Base-by-base conservation (phyloP, 2,329 filamentous ascomycete genomes). In the Blastomyces percursus region DNA sequence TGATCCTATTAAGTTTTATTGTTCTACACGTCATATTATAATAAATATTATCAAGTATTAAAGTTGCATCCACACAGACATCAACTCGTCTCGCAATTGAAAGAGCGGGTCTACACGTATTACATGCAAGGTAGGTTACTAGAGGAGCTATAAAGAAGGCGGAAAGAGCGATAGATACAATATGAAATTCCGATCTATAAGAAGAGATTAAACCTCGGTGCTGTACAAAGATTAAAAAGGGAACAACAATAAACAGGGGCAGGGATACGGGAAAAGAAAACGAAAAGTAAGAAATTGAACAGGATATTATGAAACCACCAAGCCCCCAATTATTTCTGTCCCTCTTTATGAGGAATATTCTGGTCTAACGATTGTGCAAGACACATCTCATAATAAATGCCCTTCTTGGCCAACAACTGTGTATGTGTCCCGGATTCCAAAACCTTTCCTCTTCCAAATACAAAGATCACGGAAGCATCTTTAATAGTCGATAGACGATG, bases 401-500 rank as follows among this genome's bases (percentile, higher is more conserved):
- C 72, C 42, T 66, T 69, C 51, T 63, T 61, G 55, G 63, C 72
- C 59, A 77, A 60, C 63, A 79, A 62, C 62, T 77, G 74, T 35
- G 68, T 61, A 68, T 79, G 77, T n/a, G 71, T 75, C 1, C 77
- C 77, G 30, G 66, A 68, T 64, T 78, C 77, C 24, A 71, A 71
- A 30, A 78, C 70, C 59, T 63, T 70, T 2, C 77, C 77, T 4
- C 72, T 69, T 24, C 73, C 72, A 62, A 79, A 69, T 32, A 78
- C 77, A 16, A 95, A 87, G 66, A 96, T 96, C 68, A 91, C 91
- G 74, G 96, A 87, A 0, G 91, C 91, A 68, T 91, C 86, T 73
- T 84, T 88, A 76, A 96, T 92, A 9, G 91, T 96, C 0, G 88
- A 92, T 5, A 96, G 81, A 67, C 91, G 85, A 77, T 96, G 91